phyloP scores from a whole-genome alignment of 192 early-diverging fungal genomes.

The Radiomyces spectabilis region DNA sequence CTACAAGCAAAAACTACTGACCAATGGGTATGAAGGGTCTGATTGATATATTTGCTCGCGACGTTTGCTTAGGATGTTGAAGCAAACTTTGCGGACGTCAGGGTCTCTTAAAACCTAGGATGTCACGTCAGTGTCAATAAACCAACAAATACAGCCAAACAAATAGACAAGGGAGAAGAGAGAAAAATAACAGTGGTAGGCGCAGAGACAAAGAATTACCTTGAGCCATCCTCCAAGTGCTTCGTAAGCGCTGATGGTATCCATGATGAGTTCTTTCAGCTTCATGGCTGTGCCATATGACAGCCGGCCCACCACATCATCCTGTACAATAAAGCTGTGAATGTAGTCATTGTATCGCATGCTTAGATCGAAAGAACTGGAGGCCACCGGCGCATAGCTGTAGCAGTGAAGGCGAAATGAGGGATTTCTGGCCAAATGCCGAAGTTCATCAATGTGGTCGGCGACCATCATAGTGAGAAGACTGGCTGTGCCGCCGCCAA shows the following conservation, averaged over 20 bases:
- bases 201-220: not conserved
- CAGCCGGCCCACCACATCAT: conserved; percentile 56
- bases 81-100: conserved; percentile 9
- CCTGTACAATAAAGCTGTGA: conserved; percentile 45
- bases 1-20: conserved; percentile 2
- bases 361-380: conserved; percentile 38
- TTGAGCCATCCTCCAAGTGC: conserved; percentile 17
- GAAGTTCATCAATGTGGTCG: conserved; percentile 32
- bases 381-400: conserved; percentile 48
- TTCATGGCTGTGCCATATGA: conserved; percentile 61
- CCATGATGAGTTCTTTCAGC: conserved; percentile 51
- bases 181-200: not conserved
- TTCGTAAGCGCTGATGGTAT: conserved; percentile 29
- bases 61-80: conserved; percentile 14
- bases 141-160: not conserved
- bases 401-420: conserved; percentile 33
- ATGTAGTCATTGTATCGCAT: conserved; percentile 44
- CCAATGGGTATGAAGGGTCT: conserved; percentile 10
- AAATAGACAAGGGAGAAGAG: no score
- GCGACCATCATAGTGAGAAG: conserved; percentile 56
- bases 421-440: conserved; percentile 26
- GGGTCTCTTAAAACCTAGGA: conserved; percentile 14
- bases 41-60: conserved; percentile 12
- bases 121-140: not conserved
- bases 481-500: conserved; percentile 54